Base-by-base conservation (phyloP, 441 rosid genomes). In the Populus trichocarpa region DNA sequence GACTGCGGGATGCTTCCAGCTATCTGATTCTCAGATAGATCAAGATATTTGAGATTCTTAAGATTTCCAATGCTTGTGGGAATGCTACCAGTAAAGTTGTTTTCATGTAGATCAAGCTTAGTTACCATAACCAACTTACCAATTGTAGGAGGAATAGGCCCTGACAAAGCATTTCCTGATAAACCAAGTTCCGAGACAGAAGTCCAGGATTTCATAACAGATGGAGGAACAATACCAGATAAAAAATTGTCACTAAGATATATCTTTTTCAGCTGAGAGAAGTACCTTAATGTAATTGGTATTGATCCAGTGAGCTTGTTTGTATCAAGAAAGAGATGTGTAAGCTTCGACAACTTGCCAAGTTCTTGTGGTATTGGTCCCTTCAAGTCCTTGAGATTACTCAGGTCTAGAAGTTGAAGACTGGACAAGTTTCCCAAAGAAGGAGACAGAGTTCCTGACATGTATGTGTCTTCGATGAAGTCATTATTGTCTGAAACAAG, bases 361-460 rank as follows among this genome's bases (percentile, higher is more conserved):
- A 90, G 72, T 69, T 82, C 92, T 0, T 66, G 59, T 0, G 89
- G 93, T 5, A 90, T 86, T 3, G 80, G 76, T 40, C 92, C 92
- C 8, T 61, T 81, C 83, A 90, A 73, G 25, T 86, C 79, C 82
- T 87, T 87, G 82, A 88, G 84, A 78, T 80, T 79, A 81, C 91
- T 85, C 70, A 89, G 83, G 32, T 90, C 94, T 2, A 90, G 86
- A n/a, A 82, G 75, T 63, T 77, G 86, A 76, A 89, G 90, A 73
- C 28, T 77, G 8, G 88, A 72, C 71, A 90, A 74, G 73, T 87
- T 87, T 38, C 90, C 91, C 28, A 89, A 67, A 71, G 72, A 89
- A 61, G 91, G 87, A 74, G 92, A 86, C 30, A 85, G 35, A 14
- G 88, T 80, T 53, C 92, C 92, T 0, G 76, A 69, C 92, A 88